Percentiles rank a stretch among this genome's conserved stretches.
Evolutionary conservation across 2,329 filamentous ascomycete genomes (phyloP).

Genomic region (Knoxdaviesia capensis): DNA sequence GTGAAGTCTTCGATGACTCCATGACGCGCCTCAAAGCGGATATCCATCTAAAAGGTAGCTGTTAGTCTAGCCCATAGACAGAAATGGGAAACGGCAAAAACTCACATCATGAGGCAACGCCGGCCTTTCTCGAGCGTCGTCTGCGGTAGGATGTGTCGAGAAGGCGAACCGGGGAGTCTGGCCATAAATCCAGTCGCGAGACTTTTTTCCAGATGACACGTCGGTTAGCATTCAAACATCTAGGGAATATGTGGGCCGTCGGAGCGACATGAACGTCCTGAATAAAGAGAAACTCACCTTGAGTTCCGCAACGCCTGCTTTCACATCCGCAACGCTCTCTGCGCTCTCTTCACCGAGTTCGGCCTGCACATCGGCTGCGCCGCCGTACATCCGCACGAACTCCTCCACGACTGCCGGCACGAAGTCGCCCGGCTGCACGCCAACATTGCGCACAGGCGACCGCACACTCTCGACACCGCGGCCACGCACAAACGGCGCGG

Average conservation of each 20-base stretch:
- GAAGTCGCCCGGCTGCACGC: slow-evolving; percentile 26
- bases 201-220: slow-evolving; percentile 18
- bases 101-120: slow-evolving; percentile 24
- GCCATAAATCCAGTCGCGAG: slow-evolving; percentile 55
- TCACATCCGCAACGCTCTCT: slow-evolving; percentile 28
- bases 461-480: slow-evolving; percentile 83
- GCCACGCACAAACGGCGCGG: slow-evolving; percentile 53
- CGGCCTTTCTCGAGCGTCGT: slow-evolving; percentile 36
- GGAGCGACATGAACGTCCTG: background rate
- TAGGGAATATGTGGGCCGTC: too few relatives aligned
- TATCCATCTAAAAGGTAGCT: slow-evolving; percentile 5
- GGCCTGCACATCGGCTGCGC: slow-evolving; percentile 10
- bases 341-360: slow-evolving; percentile 28
- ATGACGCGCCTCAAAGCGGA: slow-evolving; percentile 17
- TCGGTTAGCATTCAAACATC: background rate
- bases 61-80: background rate
- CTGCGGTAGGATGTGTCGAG: slow-evolving; percentile 36
- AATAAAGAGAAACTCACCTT: slow-evolving; percentile 21
- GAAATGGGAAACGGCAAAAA: background rate
- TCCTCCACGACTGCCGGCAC: slow-evolving; percentile 37
- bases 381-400: slow-evolving; percentile 48
- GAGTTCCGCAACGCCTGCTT: slow-evolving; percentile 41
- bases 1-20: slow-evolving; percentile 15
- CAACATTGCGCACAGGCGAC: slow-evolving; percentile 65
- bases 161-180: slow-evolving; percentile 76